Conservation (phyloP, 2,329 filamentous ascomycete genomes). For the Penicillium sp. region DNA sequence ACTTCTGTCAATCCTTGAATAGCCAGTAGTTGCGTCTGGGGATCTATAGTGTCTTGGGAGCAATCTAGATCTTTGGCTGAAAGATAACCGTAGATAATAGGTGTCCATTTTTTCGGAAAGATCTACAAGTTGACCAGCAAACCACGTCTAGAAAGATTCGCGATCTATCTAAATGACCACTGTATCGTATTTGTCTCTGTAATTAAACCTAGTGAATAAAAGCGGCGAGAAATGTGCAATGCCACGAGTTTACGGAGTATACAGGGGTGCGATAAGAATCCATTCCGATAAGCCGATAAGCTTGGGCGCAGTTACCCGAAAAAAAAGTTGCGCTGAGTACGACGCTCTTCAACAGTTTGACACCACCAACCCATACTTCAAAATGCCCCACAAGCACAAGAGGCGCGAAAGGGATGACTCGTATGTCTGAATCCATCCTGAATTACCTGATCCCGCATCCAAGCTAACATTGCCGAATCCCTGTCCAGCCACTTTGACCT, state of each 20-base stretch:
- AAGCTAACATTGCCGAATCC: conserved; percentile 24
- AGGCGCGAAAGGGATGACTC: conserved; percentile 55
- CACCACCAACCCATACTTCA: conserved; percentile 10
- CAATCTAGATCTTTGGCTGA: too few species aligned
- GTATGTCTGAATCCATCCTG: conserved; percentile 43
- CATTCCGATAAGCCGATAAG: conserved; percentile 13
- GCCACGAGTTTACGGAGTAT: not conserved
- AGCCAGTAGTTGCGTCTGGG: too few species aligned
- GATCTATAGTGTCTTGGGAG: too few species aligned
- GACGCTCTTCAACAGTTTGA: conserved; percentile 1
- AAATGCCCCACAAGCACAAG: conserved; percentile 88
- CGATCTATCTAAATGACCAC: too few species aligned
- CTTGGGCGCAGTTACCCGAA: not conserved
- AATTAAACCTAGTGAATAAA: too few species aligned
- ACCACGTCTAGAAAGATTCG: too few species aligned
- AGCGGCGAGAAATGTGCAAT: not conserved
- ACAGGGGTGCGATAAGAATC: conserved; percentile 20
- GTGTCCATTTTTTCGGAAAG: too few species aligned
- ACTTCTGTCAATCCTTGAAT: too few species aligned
- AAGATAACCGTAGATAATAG: too few species aligned
- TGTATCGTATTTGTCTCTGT: too few species aligned
- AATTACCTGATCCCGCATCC: not conserved
- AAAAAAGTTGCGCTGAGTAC: conserved; percentile 27
- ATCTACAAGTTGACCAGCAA: too few species aligned
- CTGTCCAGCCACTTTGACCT: conserved; percentile 54